Evolutionary conservation across 2,329 filamentous ascomycete species (phyloP), one percentile per base, ranked within the genome.

Genomic region (Cladobotryum protrusum): DNA sequence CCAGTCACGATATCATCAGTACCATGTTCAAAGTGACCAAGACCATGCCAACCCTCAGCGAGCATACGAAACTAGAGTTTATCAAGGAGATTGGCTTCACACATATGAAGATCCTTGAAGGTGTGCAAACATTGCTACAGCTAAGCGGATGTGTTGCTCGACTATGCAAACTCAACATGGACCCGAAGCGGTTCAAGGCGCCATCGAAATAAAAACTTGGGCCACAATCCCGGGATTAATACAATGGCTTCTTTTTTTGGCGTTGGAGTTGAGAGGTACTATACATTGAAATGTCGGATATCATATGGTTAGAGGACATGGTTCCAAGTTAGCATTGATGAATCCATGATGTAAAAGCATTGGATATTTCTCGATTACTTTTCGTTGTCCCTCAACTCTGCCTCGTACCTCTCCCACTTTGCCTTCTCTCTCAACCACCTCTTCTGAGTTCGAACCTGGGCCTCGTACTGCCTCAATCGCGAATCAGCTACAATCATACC

Each of bases 21-120:
- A 99, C 92, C 54, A 99, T 99, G 93, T 97, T 99, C 77, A 85
- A 86, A 63, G 93, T 99, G 53, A 97, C 93, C 42, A 99, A 97
- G 75, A 95, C 90, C 1, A 90, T 97, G 52, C 87, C 89, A 2
- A 89, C 86, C 1, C 73, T 99, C 50, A 93, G 89, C 58, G 93
- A 99, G 71, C 90, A 97, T 68, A 84, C 90, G 14, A 96, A 96
- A 73, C 76, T 99, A 54, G 92, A 97, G 66, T 99, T 97, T 61
- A 95, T 97, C 72, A 92, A 90, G 72, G 93, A 96, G 72, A 99
- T 99, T 68, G 93, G 93, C 47, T 97, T 97, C 69, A 95, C 93
- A 2, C 93, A 99, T 66, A 99, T 99, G 93, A 91, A 95, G 67
- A 92, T 99, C 49, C 74, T 99, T n/a, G 93, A 99, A 65, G 93